These are phyloP conservation scores for Barnettozyma siamensis DNA, from an alignment of 805 yeast species.

Conservation along the genomic window DNA sequence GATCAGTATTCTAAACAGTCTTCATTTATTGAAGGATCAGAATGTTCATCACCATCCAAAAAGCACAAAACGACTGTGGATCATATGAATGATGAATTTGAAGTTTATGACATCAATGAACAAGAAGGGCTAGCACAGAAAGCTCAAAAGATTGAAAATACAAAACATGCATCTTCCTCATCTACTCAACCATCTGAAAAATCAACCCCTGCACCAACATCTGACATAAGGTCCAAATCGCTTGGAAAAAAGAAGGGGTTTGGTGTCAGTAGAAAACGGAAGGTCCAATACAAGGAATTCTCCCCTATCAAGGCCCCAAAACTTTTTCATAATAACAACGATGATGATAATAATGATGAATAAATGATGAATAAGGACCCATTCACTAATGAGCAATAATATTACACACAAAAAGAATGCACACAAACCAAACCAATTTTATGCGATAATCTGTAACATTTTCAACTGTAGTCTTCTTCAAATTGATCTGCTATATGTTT, in stretches of 20 bases:
- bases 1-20: constrained; percentile 1
- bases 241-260: constrained; percentile 13
- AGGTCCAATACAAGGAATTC: constrained; percentile 12
- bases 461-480: no score
- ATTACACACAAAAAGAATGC: no score
- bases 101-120: constrained; percentile 12
- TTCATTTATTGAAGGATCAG: neutral
- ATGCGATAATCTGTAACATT: no score
- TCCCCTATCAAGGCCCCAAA: constrained; percentile 24
- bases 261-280: constrained; percentile 22
- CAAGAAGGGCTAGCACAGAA: neutral
- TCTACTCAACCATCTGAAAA: neutral
- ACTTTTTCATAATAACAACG: constrained; percentile 14
- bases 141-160: neutral
- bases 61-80: constrained; percentile 11
- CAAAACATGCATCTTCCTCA: neutral
- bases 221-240: neutral
- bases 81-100: constrained; percentile 13
- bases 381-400: no score
- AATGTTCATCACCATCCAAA: constrained; percentile 7
- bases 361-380: constrained; percentile 6
- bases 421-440: no score
- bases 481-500: constrained; percentile 7
- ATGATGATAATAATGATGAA: constrained; percentile 12
- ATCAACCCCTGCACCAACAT: constrained; percentile 1